Evolutionary conservation across 345 rosid genomes (phyloP).

Genomic region (Draba incana): DNA sequence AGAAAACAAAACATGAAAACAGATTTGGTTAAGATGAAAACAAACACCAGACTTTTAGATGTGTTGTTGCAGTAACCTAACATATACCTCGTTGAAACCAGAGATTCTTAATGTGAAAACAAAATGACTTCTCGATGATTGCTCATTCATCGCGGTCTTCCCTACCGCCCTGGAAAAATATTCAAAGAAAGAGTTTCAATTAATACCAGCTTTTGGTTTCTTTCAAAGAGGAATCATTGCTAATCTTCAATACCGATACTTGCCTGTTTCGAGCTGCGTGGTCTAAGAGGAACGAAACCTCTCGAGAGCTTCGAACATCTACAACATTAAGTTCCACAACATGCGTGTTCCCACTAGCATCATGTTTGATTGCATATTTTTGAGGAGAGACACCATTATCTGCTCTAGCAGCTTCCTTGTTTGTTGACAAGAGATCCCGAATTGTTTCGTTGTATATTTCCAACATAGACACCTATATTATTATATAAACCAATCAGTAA

Average conservation of each 20-base stretch:
- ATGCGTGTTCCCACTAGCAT: slow-evolving; percentile 82
- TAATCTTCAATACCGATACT: slow-evolving; percentile 21
- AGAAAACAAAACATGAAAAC: not conserved
- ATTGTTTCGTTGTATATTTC: slow-evolving; percentile 96
- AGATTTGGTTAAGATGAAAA: slow-evolving; percentile 11
- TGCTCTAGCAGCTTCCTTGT: slow-evolving; percentile 52
- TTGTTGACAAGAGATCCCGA: slow-evolving; percentile 80
- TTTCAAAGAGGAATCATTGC: slow-evolving; percentile 3
- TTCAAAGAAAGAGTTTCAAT: slow-evolving; percentile 7
- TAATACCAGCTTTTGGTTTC: slow-evolving; percentile 14
- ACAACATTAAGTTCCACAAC: slow-evolving; percentile 75
- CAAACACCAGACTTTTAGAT: not conserved
- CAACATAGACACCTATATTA: slow-evolving; percentile 82
- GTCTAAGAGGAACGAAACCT: slow-evolving; percentile 70
- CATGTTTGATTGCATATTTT: slow-evolving; percentile 73
- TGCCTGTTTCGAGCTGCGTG: slow-evolving; percentile 89
- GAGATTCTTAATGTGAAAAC: slow-evolving; percentile 87
- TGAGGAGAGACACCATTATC: slow-evolving; percentile 62
- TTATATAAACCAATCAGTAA: not conserved
- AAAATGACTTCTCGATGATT: slow-evolving; percentile 95
- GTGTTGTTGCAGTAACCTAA: slow-evolving; percentile 2
- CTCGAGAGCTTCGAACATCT: slow-evolving; percentile 67
- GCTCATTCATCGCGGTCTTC: slow-evolving; percentile 94
- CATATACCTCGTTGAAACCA: slow-evolving; percentile 78
- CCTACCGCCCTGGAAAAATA: slow-evolving; percentile 75